Evolutionary conservation across 495 filamentous ascomycete species (phyloP).

Genomic region (Daldinia loculata): DNA sequence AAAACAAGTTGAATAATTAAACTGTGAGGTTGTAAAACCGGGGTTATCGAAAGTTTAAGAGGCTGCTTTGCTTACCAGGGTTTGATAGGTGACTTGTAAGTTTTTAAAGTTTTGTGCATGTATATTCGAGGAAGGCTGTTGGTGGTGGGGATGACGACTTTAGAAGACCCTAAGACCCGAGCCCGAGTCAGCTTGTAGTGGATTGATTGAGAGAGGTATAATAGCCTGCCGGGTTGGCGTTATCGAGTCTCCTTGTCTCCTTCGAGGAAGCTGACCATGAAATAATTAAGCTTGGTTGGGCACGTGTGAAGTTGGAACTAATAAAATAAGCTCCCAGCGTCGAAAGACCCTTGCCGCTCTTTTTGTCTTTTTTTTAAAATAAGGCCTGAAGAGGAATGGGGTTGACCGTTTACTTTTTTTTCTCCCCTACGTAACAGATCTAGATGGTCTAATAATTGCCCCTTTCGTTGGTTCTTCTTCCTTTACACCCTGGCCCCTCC

Average conservation of each 20-base stretch:
- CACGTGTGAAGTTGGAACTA: constrained; percentile 37
- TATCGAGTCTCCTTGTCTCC: constrained; percentile 30
- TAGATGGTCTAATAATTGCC: constrained; percentile 27
- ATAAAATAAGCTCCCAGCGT: constrained; percentile 13
- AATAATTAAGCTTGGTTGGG: constrained; percentile 38
- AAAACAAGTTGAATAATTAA: background rate
- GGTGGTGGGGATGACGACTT: constrained; percentile 4
- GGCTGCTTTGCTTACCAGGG: background rate
- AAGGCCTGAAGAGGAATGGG: constrained; percentile 11
- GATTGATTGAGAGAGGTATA: background rate
- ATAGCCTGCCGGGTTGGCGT: constrained; percentile 6
- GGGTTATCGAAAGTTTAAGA: background rate
- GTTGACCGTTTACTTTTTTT: constrained; percentile 19
- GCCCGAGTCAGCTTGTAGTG: constrained; percentile 18
- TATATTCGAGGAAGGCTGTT: constrained; percentile 3
- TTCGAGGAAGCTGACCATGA: constrained; percentile 16
- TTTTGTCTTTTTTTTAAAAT: background rate
- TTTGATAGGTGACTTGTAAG: background rate
- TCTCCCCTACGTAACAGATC: constrained; percentile 1
- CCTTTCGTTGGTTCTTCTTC: constrained; percentile 7
- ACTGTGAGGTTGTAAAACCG: background rate
- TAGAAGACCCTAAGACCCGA: background rate
- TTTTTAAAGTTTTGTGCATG: background rate
- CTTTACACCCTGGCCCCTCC: background rate
- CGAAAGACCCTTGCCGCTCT: constrained; percentile 23